phyloP scores from a whole-genome alignment of 805 yeast species.

The Candida tibetensis region DNA sequence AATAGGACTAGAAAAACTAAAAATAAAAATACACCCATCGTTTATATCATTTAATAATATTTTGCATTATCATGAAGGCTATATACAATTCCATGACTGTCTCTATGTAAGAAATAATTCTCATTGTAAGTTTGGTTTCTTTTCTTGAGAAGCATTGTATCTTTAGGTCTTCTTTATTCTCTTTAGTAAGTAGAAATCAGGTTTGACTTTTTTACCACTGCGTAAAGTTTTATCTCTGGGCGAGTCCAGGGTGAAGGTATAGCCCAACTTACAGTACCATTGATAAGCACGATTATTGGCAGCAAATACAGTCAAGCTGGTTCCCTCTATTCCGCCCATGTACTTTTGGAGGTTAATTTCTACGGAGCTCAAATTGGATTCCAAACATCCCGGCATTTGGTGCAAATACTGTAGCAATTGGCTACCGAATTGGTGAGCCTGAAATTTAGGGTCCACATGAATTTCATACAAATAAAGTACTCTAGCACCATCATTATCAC shows the following conservation, averaged over 20 bases:
- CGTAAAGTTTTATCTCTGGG: constrained; percentile 44
- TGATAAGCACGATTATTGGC: constrained; percentile 39
- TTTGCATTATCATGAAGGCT: too few relatives aligned
- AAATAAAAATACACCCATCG: too few relatives aligned
- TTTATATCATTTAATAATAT: too few relatives aligned
- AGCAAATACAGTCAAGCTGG: constrained; percentile 50
- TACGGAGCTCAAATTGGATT: constrained; percentile 10
- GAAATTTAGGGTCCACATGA: constrained; percentile 40
- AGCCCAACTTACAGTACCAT: constrained; percentile 46
- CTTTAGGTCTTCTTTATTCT: constrained; percentile 1
- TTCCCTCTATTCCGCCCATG: constrained; percentile 19
- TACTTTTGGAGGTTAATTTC: background rate
- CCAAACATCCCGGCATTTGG: constrained; percentile 9
- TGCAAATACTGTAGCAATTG: constrained; percentile 37
- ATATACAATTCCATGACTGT: too few relatives aligned
- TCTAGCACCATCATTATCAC: constrained; percentile 33
- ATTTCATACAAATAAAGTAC: constrained; percentile 57
- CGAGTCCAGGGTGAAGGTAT: constrained; percentile 36
- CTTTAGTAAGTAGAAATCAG: constrained; percentile 40
- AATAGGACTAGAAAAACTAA: too few relatives aligned
- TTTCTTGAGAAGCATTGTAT: too few relatives aligned
- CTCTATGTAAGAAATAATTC: too few relatives aligned
- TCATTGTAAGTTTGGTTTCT: too few relatives aligned
- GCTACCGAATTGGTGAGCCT: constrained; percentile 39
- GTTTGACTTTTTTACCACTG: constrained; percentile 38